phyloP scores from a whole-genome alignment of 495 filamentous ascomycete genomes.

The Daldinia vernicosa region DNA sequence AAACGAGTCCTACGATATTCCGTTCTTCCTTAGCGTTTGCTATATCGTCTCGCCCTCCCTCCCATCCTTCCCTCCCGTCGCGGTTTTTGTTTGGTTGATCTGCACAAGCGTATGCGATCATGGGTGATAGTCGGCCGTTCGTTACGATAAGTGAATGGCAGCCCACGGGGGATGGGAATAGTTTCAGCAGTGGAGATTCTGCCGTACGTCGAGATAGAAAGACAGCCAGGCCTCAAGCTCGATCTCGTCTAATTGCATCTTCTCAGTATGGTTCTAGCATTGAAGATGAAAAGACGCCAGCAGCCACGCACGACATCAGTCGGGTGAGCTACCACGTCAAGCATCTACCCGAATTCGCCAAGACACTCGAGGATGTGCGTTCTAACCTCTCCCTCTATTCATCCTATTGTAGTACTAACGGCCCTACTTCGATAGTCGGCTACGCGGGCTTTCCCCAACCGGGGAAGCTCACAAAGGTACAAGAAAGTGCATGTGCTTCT shows the following conservation, averaged over 20 bases:
- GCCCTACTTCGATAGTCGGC: slow-evolving; percentile 51
- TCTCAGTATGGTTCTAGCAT: slow-evolving; percentile 57
- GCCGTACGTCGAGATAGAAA: slow-evolving; percentile 51
- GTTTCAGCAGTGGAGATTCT: slow-evolving; percentile 58
- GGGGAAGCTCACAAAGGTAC: slow-evolving; percentile 57
- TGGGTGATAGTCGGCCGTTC: slow-evolving; percentile 50
- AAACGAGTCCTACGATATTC: slow-evolving; percentile 24
- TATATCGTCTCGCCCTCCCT: background rate
- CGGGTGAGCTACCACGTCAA: slow-evolving; percentile 63
- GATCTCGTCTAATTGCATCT: slow-evolving; percentile 34
- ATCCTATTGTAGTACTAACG: slow-evolving; percentile 17
- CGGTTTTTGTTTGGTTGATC: slow-evolving; percentile 30
- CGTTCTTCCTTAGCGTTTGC: slow-evolving; percentile 18
- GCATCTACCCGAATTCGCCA: slow-evolving; percentile 58
- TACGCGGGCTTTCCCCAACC: slow-evolving; percentile 59
- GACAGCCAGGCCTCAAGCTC: slow-evolving; percentile 42
- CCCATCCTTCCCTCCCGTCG: background rate
- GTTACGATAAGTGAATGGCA: slow-evolving; percentile 56
- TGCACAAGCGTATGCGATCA: slow-evolving; percentile 44
- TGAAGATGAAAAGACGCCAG: slow-evolving; percentile 49
- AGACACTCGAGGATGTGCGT: slow-evolving; percentile 58
- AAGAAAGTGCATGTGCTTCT: slow-evolving; percentile 61
- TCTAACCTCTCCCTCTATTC: slow-evolving; percentile 7
- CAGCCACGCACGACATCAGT: slow-evolving; percentile 61
- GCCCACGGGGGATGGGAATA: slow-evolving; percentile 49